These are phyloP conservation scores for Phascolomyces articulosus DNA, from an alignment of 371 early-diverging fungal genomes.

Conservation along the genomic window DNA sequence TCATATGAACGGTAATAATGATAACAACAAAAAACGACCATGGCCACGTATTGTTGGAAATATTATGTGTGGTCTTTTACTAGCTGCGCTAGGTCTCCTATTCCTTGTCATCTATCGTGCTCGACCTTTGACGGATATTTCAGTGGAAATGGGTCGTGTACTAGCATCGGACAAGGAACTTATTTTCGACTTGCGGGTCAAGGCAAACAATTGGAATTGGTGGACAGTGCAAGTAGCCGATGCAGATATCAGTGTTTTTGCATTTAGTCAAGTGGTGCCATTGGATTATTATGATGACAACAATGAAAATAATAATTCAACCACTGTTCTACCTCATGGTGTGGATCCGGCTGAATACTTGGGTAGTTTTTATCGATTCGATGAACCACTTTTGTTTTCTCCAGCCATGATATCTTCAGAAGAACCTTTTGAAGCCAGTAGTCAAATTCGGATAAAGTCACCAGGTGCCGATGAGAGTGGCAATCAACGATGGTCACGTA, in stretches of 20 bases:
- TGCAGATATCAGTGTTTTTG: slow-evolving; percentile 69
- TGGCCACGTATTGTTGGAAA: slow-evolving; percentile 20
- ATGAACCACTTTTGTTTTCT: slow-evolving; percentile 57
- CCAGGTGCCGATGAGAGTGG: slow-evolving; percentile 64
- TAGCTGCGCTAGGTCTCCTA: slow-evolving; percentile 4
- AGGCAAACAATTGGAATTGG: slow-evolving; percentile 59
- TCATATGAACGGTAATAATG: neutral
- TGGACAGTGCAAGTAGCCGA: slow-evolving; percentile 60
- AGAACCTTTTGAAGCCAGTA: slow-evolving; percentile 36
- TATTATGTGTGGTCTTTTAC: slow-evolving; percentile 12
- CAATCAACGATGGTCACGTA: slow-evolving; percentile 54
- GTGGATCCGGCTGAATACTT: slow-evolving; percentile 62
- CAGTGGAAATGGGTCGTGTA: slow-evolving; percentile 57
- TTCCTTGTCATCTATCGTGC: slow-evolving; percentile 28
- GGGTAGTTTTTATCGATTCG: slow-evolving; percentile 59
- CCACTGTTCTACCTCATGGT: slow-evolving; percentile 1
- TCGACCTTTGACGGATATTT: slow-evolving; percentile 50
- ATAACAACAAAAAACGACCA: slow-evolving; percentile 6
- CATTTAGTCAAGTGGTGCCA: slow-evolving; percentile 54
- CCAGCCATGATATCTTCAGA: slow-evolving; percentile 27
- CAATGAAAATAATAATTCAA: slow-evolving; percentile 1
- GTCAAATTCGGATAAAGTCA: slow-evolving; percentile 64
- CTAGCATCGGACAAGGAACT: slow-evolving; percentile 70
- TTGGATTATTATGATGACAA: neutral
- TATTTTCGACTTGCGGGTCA: slow-evolving; percentile 65